phyloP scores from a whole-genome alignment of 441 rosid genomes.

The Mallotus japonicus region DNA sequence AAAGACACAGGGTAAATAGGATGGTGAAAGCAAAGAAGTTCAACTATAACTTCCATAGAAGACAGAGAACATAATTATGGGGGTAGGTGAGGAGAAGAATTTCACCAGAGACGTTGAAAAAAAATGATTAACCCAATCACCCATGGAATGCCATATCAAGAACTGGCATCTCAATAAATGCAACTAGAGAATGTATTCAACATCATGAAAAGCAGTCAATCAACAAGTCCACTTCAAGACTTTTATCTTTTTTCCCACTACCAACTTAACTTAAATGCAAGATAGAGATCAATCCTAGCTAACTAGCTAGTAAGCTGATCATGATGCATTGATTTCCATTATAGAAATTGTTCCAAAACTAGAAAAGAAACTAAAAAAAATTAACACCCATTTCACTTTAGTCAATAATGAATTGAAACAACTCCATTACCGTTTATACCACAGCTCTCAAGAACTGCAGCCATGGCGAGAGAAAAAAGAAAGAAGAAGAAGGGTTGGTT shows the following conservation, averaged over 20 bases:
- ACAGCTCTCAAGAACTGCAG: conserved; percentile 16
- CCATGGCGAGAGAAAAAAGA: conserved; percentile 3
- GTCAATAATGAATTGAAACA: not conserved
- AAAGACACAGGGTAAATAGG: conserved; percentile 3
- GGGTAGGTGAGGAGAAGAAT: conserved; percentile 21
- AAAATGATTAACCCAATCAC: conserved; percentile 40
- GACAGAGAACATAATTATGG: conserved; percentile 17
- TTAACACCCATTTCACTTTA: not conserved
- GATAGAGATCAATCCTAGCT: not conserved
- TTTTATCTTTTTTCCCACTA: not conserved
- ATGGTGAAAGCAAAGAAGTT: conserved; percentile 8
- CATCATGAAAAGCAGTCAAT: conserved; percentile 35
- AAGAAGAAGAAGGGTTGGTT: conserved; percentile 9
- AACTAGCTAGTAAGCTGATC: not conserved
- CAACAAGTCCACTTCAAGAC: conserved; percentile 30
- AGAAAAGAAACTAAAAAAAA: not conserved
- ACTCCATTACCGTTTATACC: not conserved
- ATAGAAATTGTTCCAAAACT: conserved; percentile 10
- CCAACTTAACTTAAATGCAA: conserved; percentile 7
- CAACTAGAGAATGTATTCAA: conserved; percentile 52
- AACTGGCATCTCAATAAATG: conserved; percentile 62
- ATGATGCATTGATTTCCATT: conserved; percentile 12
- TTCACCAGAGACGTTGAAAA: conserved; percentile 19
- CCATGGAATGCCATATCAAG: conserved; percentile 38
- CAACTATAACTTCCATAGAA: conserved; percentile 11